Evolutionary conservation across 805 yeast species (phyloP), one percentile per base, ranked within the genome.

Genomic region (Sungouiella blattae): DNA sequence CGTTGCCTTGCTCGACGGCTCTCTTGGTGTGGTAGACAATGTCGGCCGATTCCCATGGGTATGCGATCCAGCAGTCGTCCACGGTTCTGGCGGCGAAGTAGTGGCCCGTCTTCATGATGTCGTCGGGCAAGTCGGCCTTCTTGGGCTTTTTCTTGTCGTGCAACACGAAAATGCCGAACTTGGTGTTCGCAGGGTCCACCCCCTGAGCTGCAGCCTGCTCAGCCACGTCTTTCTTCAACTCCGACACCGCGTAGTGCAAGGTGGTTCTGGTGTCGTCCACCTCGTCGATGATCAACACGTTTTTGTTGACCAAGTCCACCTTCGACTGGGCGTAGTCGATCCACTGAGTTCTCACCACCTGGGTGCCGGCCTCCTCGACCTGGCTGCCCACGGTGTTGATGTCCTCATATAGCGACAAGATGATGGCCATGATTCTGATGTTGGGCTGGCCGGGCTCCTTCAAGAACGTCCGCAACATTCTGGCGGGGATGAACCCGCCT

Each of bases 401-500:
- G 50, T 84, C 93, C 66, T 91, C 98, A 58, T 91, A 91, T 36
- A 91, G 71, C 1, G 97, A 87, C 47, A 91, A 72, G 22, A 93
- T 94, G 49, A 91, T 87, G 31, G 98, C 97, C 79, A 89, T 91
- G 54, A 91, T 87, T 53, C 95, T 82, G 41, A 88, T 82, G 52
- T 89, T 91, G 50, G 94, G 91, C 41, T 81, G 69, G 41, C 95
- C 95, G 20, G 84, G 86, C 47, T 82, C 84, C 62, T 89, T 91
- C 49, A 91, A 70, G 63, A 91, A 93, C 2, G 98, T 81, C 61
- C 98, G 79, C 58, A 91, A 73, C 64, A 93, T 93, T 60, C 98
- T 79, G 6, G 98, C 97, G 18, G 98, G 98, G 39, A 91, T 93
- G 62, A 91, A 87, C 2, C 98, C 98, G 58, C 98, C 96, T 51